Evolutionary conservation across 768 basidiomycete species (phyloP).

Genomic region (Termitomyces titanicus): DNA sequence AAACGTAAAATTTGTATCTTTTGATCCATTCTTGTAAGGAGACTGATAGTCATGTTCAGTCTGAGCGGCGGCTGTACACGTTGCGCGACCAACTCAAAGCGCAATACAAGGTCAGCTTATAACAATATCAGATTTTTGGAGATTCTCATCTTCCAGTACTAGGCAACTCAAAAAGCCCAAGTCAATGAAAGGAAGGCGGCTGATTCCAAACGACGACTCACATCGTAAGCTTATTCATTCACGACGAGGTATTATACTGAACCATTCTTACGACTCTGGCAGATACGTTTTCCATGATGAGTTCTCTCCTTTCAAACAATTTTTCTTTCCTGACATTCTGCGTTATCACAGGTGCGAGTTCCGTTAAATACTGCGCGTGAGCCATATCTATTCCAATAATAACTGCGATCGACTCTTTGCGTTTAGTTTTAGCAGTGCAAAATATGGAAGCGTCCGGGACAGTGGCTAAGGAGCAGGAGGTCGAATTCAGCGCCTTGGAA

Average conservation of each 20-base stretch:
- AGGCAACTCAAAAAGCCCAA: constrained; percentile 73
- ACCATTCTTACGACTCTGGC: not conserved
- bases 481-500: constrained; percentile 85
- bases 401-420: not conserved
- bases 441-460: constrained; percentile 83
- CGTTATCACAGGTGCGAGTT: constrained; percentile 64
- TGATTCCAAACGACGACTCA: constrained; percentile 79
- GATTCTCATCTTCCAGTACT: constrained; percentile 26
- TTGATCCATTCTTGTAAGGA: not conserved
- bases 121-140: not conserved
- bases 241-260: not conserved
- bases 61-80: constrained; percentile 64
- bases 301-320: constrained; percentile 24
- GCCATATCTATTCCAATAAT: constrained; percentile 12
- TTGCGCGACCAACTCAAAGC: constrained; percentile 74
- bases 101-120: constrained; percentile 48
- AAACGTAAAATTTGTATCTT: constrained; percentile 36
- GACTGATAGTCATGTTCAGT: constrained; percentile 31
- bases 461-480: constrained; percentile 70
- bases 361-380: constrained; percentile 73
- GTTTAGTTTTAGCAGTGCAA: constrained; percentile 75
- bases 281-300: constrained; percentile 80
- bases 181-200: constrained; percentile 71
- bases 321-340: constrained; percentile 7
- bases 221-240: constrained; percentile 51